Conservation (phyloP, 441 rosid species). For the Geranium incanum region DNA sequence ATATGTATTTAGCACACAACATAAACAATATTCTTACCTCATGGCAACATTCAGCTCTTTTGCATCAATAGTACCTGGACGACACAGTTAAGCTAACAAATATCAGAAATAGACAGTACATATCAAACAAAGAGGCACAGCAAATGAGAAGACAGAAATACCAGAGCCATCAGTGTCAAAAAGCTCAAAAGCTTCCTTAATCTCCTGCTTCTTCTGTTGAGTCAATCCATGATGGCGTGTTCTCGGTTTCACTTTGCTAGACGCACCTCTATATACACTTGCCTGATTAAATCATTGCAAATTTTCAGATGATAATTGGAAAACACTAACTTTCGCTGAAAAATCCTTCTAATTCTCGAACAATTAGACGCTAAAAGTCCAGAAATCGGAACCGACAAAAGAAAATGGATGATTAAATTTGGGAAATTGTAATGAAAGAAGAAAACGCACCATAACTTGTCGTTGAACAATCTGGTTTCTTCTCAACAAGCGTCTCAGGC, state of each 20-base stretch:
- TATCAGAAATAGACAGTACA: conserved; percentile 9
- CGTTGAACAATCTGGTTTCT: background rate
- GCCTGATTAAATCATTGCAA: conserved; percentile 32
- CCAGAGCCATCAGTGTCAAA: conserved; percentile 98
- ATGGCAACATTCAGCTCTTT: conserved; percentile 93
- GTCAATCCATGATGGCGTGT: conserved; percentile 61
- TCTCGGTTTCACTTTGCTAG: conserved; percentile 61
- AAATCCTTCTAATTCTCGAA: background rate
- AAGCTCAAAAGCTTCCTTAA: conserved; percentile 86
- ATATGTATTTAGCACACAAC: background rate
- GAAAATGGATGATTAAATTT: background rate
- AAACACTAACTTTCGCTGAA: background rate
- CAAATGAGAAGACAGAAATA: conserved; percentile 21
- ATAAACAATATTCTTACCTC: conserved; percentile 46
- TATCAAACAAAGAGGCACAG: background rate
- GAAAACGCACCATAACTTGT: conserved; percentile 20
- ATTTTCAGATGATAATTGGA: background rate
- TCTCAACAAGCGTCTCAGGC: background rate
- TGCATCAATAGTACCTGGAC: conserved; percentile 90
- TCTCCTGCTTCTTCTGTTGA: conserved; percentile 67
- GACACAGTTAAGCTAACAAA: conserved; percentile 15
- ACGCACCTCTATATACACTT: conserved; percentile 39
- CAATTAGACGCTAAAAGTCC: background rate
- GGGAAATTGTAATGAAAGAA: background rate
- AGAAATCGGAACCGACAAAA: background rate